Base-by-base conservation (phyloP, 129 eudicot species). In the Pittosporum tobira region DNA sequence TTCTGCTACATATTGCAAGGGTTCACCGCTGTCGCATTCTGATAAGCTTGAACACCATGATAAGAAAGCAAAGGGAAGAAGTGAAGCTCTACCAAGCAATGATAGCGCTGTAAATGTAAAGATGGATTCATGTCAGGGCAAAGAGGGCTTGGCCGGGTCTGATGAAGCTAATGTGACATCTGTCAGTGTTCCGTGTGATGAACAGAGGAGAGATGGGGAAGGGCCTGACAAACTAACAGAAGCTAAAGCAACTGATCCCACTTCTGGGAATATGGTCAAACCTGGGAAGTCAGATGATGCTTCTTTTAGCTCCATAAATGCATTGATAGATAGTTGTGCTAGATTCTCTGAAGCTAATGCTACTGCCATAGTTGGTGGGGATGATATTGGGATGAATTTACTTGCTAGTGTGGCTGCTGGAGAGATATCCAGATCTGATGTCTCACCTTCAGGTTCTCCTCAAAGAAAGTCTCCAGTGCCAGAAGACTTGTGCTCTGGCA, bases 401-500 rank as follows among this genome's bases (percentile, higher is more conserved):
- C 95, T 89, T 64, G 97, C 95, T 22, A 89, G 97, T 64, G 97
- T 89, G 60, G 97, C 97, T 29, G 78, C 97, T 45, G 88, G 85
- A 23, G 95, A 89, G 65, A 79, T 79, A 48, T 71, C 84, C 4
- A 88, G 70, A 59, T 78, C 96, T 52, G 76, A 74, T 8, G 79
- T 51, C 29, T 79, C 94, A 9, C 87, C 82, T 11, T 44, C 62
- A 18, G 69, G 61, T 55, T 88, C 91, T 38, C 66, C 88, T 13
- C 81, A 62, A 20, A 66, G 69, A 46, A 84, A 65, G 57, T 53
- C 70, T 5, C 72, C 74, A 30, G 65, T 73, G 51, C 80, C 54
- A 40, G 87, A 73, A 42, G 84, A 78, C 34, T 45, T 69, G 20
- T 59, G 70, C 34, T 45, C 36, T 20, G 76, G 59, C 38, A 71